Base-by-base conservation (phyloP, 257 asterid species). In the Catharanthus roseus region DNA sequence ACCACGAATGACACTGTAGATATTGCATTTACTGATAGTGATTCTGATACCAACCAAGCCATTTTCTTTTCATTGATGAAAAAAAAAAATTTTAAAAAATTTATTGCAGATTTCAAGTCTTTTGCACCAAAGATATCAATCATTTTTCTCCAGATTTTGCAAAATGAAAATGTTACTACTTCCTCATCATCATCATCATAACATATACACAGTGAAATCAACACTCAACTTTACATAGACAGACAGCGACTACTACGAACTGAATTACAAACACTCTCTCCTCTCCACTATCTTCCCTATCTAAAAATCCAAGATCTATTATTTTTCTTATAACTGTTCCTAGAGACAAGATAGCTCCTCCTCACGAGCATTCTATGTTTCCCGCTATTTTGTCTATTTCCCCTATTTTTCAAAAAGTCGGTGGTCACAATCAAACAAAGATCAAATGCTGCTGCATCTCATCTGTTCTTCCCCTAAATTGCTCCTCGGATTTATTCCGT, bases 391-490 rank as follows among this genome's bases (percentile, higher is more conserved):
- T 6, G 1, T 33, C 57, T 7, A 62, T 7, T 62, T 16, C 33
- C 45, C 18, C 0, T 19, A 8, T 55, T 15, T 45, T 65, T 39
- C 10, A 53, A 65, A 39, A 28, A 39, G 29, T 8, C 29, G 44
- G 38, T 29, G 44, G 50, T 18, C 42, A 21, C 42, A 5, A n/a
- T 19, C 29, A 19, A 16, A 1, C n/a, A n/a, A 21, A 12, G 50
- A 47, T 73, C 49, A 75, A 51, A 75, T 51, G 72, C 72, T 69
- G 38, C 73, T 58, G 67, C 75, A 63, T 51, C 78, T 34, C n/a
- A 18, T 68, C 47, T 61, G 68, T 24, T 70, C 75, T 3, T 29
- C 42, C 19, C 31, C 24, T 5, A 51, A 70, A 50, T 73, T 75
- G 15, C 41, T 31, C 8, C 51, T 36, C 10, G 70, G 60, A 36